These are phyloP conservation scores for Chloranthus sessilifolius DNA, from an alignment of 164 flowering plant species.

Conservation along the genomic window DNA sequence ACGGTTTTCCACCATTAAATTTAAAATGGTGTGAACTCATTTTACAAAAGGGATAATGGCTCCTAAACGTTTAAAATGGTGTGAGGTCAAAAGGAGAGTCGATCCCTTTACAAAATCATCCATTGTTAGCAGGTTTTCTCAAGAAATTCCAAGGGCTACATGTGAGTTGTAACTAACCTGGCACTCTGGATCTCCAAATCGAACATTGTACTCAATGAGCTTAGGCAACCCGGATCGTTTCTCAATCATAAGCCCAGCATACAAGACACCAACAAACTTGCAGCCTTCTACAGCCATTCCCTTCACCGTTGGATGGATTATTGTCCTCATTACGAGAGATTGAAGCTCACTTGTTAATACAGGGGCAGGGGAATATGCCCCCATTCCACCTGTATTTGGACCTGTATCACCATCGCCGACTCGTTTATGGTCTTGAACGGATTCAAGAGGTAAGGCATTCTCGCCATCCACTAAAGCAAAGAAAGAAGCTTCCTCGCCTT, in stretches of 20 bases:
- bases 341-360: constrained; percentile 74
- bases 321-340: constrained; percentile 69
- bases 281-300: constrained; percentile 94
- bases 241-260: constrained; percentile 98
- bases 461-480: constrained; percentile 98
- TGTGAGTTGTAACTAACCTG: constrained; percentile 68
- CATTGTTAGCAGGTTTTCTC: too few relatives aligned
- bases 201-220: constrained; percentile 92
- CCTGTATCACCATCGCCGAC: constrained; percentile 98
- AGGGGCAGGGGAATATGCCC: constrained; percentile 97
- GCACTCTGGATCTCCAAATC: constrained; percentile 99
- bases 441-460: constrained; percentile 85
- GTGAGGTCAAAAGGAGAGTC: too few relatives aligned
- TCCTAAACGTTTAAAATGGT: too few relatives aligned
- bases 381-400: constrained; percentile 99
- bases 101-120: too few relatives aligned
- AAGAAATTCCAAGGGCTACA: too few relatives aligned
- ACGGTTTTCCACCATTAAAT: too few relatives aligned
- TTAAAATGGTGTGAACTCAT: too few relatives aligned
- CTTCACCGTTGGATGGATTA: constrained; percentile 80
- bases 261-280: constrained; percentile 92
- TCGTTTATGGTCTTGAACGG: constrained; percentile 96
- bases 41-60: too few relatives aligned
- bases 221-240: constrained; percentile 85
- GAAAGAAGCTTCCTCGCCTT: constrained; percentile 97